Evolutionary conservation across 345 rosid genomes (phyloP), one percentile per base, ranked within the genome.

Genomic region (Streptanthus diversifolius): DNA sequence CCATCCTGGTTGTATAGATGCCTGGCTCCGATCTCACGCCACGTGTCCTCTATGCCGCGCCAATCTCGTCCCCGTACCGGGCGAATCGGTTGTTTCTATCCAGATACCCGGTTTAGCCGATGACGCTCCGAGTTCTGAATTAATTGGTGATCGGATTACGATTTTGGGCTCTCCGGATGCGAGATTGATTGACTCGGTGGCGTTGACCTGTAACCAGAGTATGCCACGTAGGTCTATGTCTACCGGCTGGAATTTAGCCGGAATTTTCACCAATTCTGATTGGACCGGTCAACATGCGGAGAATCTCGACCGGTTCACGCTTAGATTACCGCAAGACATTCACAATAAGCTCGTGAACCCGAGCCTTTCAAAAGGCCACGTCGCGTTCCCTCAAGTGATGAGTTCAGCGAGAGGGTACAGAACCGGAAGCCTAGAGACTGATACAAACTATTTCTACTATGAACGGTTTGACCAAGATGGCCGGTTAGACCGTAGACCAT

Each of bases 41-140:
- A 89, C 96, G 29, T 90, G 93, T 67, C 98, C 97, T 3, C 92
- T 93, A 17, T 93, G 97, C 70, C 93, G 98, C 9, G 90, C 90
- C 49, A 65, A 86, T 77, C 87, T 93, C 75, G 68, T 77, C 0
- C 88, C 90, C 0, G 70, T 73, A 39, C 87, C 91, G 11, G 88
- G 86, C 0, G 90, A 93, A 62, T 5, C 67, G 2, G 14, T 18
- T 2, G 61, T 51, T 21, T 19, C 76, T 5, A 35, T 76, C 39
- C 80, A 30, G 13, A 30, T 71, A 11, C 53, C 44, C 6, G 81
- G 75, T 45, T 82, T 77, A 45, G 63, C 45, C 0, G 17, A 74
- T 35, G 56, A 71, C 0, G 63, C 53, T 48, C 80, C 21, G 12
- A 7, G 72, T 55, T 44, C 76, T 5, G 25, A 47, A 10, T 39